phyloP scores from a whole-genome alignment of 495 filamentous ascomycete species.

The Haplographium delicatum region DNA sequence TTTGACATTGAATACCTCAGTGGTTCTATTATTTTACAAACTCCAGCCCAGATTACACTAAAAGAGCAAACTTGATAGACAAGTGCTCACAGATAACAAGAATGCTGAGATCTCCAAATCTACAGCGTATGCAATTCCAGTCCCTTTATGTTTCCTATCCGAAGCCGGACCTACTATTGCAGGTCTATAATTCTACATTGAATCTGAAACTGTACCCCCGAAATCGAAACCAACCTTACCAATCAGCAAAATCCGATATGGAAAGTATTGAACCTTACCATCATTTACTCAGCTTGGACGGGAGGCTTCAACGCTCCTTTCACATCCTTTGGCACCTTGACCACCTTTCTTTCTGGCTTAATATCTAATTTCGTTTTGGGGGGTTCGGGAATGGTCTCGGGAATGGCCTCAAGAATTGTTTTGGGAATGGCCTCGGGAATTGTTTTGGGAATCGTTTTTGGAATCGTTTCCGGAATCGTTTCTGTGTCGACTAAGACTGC shows the following conservation, averaged over 20 bases:
- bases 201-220: neutral
- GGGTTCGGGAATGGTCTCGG: too few species aligned
- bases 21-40: conserved; percentile 21
- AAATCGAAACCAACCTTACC: neutral
- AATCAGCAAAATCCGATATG: neutral
- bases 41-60: conserved; percentile 9
- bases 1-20: neutral
- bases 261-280: conserved; percentile 26
- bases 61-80: conserved; percentile 4
- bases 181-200: conserved; percentile 6
- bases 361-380: conserved; percentile 3
- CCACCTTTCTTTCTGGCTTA: neutral
- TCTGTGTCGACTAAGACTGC: conserved; percentile 1
- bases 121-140: conserved; percentile 16
- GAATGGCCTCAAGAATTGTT: too few species aligned
- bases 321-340: conserved; percentile 4
- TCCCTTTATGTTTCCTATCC: conserved; percentile 4
- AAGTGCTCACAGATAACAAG: conserved; percentile 8
- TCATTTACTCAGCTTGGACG: conserved; percentile 27
- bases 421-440: too few species aligned
- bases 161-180: neutral
- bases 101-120: conserved; percentile 10
- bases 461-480: conserved; percentile 1
- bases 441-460: too few species aligned
- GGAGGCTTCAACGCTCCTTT: conserved; percentile 12